Evolutionary conservation across 257 asterid species (phyloP), one percentile per base, ranked within the genome.

Genomic region (Penstemon barbatus): DNA sequence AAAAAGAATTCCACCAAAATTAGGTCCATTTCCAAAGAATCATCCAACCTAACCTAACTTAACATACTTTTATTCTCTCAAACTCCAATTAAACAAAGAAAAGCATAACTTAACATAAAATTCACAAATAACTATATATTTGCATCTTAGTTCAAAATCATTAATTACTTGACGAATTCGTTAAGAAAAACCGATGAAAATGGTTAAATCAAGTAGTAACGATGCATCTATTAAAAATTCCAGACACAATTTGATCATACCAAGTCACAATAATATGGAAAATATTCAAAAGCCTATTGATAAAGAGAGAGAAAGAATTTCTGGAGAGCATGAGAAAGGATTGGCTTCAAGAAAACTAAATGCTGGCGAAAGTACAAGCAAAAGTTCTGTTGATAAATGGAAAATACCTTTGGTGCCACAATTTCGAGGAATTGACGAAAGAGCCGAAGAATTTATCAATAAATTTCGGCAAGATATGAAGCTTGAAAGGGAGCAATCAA

Each of bases 401-500:
- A 82, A 78, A 50, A 13, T 70, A 45, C 68, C 76, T 5, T 10
- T 57, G 67, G 5, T 66, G 57, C 82, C 83, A 8, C 78, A 75
- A 11, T 52, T 83, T 56, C 65, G 74, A 25, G 83, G 84, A 5
- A 75, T 87, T 38, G 95, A 87, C 72, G 88, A 79, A 71, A 85
- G 87, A 76, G 87, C 82, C 1, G 85, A 80, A 49, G 88, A 80
- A 15, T 80, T 89, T 63, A 89, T 87, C 9, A 82, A 84, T 3
- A 85, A 85, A 57, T 73, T 87, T 67, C 85, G 86, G 1, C 75
- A 77, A 66, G 87, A 80, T 1, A 85, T 75, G 95, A 78, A 79
- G 83, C 82, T 89, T 72, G 80, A 89, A 73, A 84, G 89, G 37
- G 90, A 85, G 78, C 78, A 87, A 66, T 89, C 95, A 0, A 75